Evolutionary conservation across 257 asterid species (phyloP), one percentile per base, ranked within the genome.

Genomic region (Solanum sejunctum): DNA sequence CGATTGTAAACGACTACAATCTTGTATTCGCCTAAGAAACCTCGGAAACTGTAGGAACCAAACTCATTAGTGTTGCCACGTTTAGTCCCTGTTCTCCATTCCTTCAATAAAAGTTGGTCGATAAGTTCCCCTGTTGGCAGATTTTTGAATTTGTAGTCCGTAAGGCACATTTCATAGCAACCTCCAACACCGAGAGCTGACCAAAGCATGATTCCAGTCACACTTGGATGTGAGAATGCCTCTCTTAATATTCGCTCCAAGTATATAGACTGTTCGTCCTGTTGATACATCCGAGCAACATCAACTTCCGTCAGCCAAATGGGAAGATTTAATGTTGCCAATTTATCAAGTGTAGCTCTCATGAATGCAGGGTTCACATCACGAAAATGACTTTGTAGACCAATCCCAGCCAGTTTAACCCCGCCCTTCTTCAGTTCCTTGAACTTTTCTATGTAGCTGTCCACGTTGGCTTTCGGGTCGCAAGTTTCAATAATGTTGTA

Each of bases 241-340:
- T 77, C 82, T 51, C 82, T 15, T 16, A 77, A 51, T 8, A 77
- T 77, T 77, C 51, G 17, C 20, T 75, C 82, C 43, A 75, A 75
- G 67, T 84, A 54, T 17, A 32, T 41, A 0, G 80, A 87, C 20
- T 88, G 88, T 41, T 83, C 86, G 84, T 90, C 85, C 45, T 77
- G 89, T 85, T 83, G 90, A 47, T 80, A 57, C 6, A 10, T 79
- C 1, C 71, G 82, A 85, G 85, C 88, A 36, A 91, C 90, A 52
- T 93, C 96, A 7, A 91, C 86, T 85, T 92, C 96, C 0, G 96
- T 92, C 60, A 93, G 91, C 96, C 94, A 93, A 39, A 93, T 91
- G 5, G 96, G 95, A 84, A 92, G 93, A 17, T 63, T 26, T 5
- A 92, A 23, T 0, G 87, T 88, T 0, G 93, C 92, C 70, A 92